Percentiles rank a stretch among this genome's conserved stretches.
phyloP scores from a whole-genome alignment of 306 rosid genomes.

The Hylodesmum podocarpum region DNA sequence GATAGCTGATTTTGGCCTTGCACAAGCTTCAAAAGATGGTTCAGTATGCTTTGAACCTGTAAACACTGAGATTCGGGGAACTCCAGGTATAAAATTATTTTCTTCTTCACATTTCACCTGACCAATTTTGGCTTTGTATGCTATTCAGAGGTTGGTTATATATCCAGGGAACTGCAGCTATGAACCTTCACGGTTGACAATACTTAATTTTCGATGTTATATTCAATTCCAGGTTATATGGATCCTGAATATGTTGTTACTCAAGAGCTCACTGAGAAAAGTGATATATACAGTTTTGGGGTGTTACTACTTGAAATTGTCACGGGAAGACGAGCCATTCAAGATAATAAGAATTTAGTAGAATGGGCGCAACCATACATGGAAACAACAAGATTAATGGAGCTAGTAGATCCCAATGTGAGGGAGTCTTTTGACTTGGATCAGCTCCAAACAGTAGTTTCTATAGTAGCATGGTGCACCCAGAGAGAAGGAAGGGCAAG shows the following conservation, averaged over 20 bases:
- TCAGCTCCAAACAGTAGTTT: slow-evolving; percentile 73
- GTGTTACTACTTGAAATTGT: slow-evolving; percentile 82
- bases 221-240: slow-evolving; percentile 81
- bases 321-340: slow-evolving; percentile 82
- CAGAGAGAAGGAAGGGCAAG: slow-evolving; percentile 82
- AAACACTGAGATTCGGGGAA: slow-evolving; percentile 84
- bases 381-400: slow-evolving; percentile 57
- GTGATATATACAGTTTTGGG: slow-evolving; percentile 91
- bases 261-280: slow-evolving; percentile 94
- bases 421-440: slow-evolving; percentile 72
- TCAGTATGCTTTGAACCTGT: slow-evolving; percentile 82
- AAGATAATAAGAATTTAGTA: slow-evolving; percentile 70
- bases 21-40: slow-evolving; percentile 88
- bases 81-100: slow-evolving; percentile 63
- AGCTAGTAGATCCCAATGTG: slow-evolving; percentile 75
- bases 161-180: slow-evolving; percentile 59
- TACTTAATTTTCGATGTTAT: slow-evolving; percentile 23
- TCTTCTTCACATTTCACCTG: slow-evolving; percentile 24
- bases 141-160: slow-evolving; percentile 16
- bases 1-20: slow-evolving; percentile 99
- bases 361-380: slow-evolving; percentile 85
- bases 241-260: slow-evolving; percentile 95
- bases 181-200: neutral
- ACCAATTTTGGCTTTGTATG: neutral
- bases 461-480: slow-evolving; percentile 90